Base-by-base conservation (phyloP, 768 basidiomycete species). In the Hebeloma cylindrosporum region DNA sequence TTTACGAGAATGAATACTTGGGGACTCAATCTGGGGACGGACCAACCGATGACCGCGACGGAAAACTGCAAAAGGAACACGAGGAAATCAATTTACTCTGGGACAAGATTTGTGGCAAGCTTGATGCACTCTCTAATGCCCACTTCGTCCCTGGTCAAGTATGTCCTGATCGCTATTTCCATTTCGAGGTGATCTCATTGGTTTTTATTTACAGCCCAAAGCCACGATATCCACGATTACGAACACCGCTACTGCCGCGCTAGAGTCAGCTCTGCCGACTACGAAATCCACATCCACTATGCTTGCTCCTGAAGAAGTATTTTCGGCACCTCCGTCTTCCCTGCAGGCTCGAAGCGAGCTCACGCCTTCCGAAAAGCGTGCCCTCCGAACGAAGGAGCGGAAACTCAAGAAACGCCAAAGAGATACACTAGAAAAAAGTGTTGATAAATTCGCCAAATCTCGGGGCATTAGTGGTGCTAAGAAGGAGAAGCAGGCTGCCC, bases 131-230 rank as follows among this genome's bases (percentile, higher is more conserved):
- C 26, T 90, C 88, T 62, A 98, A 97, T 60, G 84, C 93, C 2
- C 91, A 97, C 63, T 98, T 93, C 62, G 86, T 90, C 11, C 96
- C 95, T 1, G 97, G 97, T 64, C 82, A 83, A 62, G 95, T 95
- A 50, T 42, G 82, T 73, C 10, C 14, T 36, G n/a, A n/a, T n/a
- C n/a, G n/a, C n/a, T 29, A 26, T 37, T 42, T 46, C 18, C 5
- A 23, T 37, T 21, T 21, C 8, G 7, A 18, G 22, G 18, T n/a
- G 18, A 8, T 3, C 20, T 29, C n/a, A 17, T 35, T 23, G 37
- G 38, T 35, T 38, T 20, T 20, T 21, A 14, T 14, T 18, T 20
- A 22, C 30, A 97, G 94, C 93, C 95, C 20, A 95, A 91, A 64
- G 86, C 86, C 2, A 77, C 73, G 0, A 98, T 99, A 57, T 81